Evolutionary conservation across 2,329 filamentous ascomycete genomes (phyloP).

Genomic region (Exserohilum turcica): DNA sequence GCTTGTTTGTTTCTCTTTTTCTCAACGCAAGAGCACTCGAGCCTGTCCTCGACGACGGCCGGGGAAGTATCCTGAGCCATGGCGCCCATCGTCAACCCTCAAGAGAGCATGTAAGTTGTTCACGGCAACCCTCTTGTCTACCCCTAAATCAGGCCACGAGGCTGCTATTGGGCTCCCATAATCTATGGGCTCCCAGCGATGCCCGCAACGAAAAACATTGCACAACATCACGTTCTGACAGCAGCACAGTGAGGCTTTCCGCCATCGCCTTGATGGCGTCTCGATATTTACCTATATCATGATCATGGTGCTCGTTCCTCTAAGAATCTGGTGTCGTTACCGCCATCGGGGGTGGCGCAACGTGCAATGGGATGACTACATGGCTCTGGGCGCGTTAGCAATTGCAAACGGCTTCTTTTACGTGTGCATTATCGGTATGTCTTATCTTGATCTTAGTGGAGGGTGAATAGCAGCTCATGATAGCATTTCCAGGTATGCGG

Average conservation of each 20-base stretch:
- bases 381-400: conserved; percentile 21
- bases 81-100: conserved; percentile 11
- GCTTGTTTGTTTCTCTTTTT: conserved; percentile 1
- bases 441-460: neutral
- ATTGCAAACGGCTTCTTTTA: conserved; percentile 27
- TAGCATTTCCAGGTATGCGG: conserved; percentile 20
- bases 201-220: conserved; percentile 3
- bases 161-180: neutral
- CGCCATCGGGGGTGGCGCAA: conserved; percentile 28
- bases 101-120: conserved; percentile 18
- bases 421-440: conserved; percentile 27
- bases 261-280: conserved; percentile 27
- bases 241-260: conserved; percentile 13
- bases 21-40: neutral
- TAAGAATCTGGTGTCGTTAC: conserved; percentile 31
- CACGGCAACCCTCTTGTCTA: neutral
- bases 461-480: neutral
- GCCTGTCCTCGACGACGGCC: neutral
- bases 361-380: conserved; percentile 25
- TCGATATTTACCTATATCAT: conserved; percentile 27
- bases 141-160: neutral
- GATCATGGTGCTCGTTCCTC: conserved; percentile 29
- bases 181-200: conserved; percentile 3
- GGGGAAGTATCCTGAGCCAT: conserved; percentile 2
- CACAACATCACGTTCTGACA: neutral